These are phyloP conservation scores for Terfezia claveryi DNA, from an alignment of 495 filamentous ascomycete genomes.

Conservation along the genomic window DNA sequence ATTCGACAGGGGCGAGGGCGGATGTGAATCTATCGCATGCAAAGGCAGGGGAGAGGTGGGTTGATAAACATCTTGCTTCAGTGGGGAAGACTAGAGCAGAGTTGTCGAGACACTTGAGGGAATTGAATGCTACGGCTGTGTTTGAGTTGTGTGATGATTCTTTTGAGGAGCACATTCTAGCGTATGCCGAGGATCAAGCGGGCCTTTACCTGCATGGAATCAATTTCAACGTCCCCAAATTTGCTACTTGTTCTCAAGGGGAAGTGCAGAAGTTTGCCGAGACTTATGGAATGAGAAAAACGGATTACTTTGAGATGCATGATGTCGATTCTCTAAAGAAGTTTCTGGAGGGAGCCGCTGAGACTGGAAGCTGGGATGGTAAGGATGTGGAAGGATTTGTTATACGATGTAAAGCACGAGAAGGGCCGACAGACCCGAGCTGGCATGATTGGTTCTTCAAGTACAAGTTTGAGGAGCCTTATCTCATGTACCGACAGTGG, in stretches of 20 bases:
- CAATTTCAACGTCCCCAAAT: conserved; percentile 78
- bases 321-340: conserved; percentile 44
- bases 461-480: conserved; percentile 98
- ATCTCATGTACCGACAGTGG: conserved; percentile 96
- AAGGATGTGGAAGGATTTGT: conserved; percentile 94
- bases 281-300: conserved; percentile 82
- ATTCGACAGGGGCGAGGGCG: conserved; percentile 60
- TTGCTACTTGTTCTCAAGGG: conserved; percentile 56
- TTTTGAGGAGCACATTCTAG: conserved; percentile 93
- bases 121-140: conserved; percentile 74
- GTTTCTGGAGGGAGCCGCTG: conserved; percentile 48
- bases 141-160: conserved; percentile 90
- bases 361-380: conserved; percentile 68
- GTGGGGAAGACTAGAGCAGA: conserved; percentile 57
- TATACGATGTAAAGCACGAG: conserved; percentile 58
- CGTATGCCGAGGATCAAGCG: conserved; percentile 61
- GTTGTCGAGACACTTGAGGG: conserved; percentile 48
- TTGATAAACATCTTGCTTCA: conserved; percentile 52
- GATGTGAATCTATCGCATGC: conserved; percentile 62
- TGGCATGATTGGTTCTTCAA: conserved; percentile 97
- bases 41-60: conserved; percentile 59
- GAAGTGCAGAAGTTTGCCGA: conserved; percentile 77
- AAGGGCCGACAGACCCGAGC: conserved; percentile 21
- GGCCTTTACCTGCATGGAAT: conserved; percentile 91
- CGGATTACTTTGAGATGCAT: conserved; percentile 55